Evolutionary conservation across 2,329 filamentous ascomycete species (phyloP), one percentile per base, ranked within the genome.

Genomic region (Aschersonia sp.): DNA sequence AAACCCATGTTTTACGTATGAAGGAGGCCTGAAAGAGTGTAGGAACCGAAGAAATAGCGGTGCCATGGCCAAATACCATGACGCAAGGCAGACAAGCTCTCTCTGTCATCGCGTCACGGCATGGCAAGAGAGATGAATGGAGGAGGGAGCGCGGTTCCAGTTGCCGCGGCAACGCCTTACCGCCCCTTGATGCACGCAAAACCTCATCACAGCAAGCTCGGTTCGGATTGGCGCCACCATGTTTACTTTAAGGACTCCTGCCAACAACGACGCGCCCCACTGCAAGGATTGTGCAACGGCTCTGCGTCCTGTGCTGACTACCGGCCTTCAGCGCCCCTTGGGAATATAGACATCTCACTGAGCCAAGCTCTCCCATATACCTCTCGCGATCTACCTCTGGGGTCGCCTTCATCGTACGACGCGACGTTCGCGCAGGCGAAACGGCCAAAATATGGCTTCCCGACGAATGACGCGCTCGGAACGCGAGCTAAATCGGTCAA

Each of bases 391-490:
- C 4, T 37, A 8, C 12, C 4, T 37, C 35, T 5, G 12, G 8
- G 8, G 4, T 8, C 35, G 8, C 35, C 35, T 37, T 37, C 35
- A 22, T 22, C 22, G 22, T 22, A 22, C 35, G 40, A 41, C 40
- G 40, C 40, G 40, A 41, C 39, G 7, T 29, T 41, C 44, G 44
- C 44, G 30, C 32, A 2, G 14, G 30, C 30, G 5, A 14, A 46
- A 49, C 2, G 14, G 30, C n/a, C 5, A 11, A 46, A 49, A 22
- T 14, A 48, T 51, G 49, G 49, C 49, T 44, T 47, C 49, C 30
- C 47, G 49, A 49, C 49, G 49, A 37, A 49, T 39, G 6, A 51
- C 49, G 45, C 49, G 49, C 43, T 51, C 43, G 30, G 49, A 51
- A 35, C 49, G 49, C 43, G 49, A 51, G 45, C 43, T 51, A 5